These are phyloP conservation scores for Vitis rupestris DNA, from an alignment of 164 flowering plant genomes.

Conservation along the genomic window DNA sequence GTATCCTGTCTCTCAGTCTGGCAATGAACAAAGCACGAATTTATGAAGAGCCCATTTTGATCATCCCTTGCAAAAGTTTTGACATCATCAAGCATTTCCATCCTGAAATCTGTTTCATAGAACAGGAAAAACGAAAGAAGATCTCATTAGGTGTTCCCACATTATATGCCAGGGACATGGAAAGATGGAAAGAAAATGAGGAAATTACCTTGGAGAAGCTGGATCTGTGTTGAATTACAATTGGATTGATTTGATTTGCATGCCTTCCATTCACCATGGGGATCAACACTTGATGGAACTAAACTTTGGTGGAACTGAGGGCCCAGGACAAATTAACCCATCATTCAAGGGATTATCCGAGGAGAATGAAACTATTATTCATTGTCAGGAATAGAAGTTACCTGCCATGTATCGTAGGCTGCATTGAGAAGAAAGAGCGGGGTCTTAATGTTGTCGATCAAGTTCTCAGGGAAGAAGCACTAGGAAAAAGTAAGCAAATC, in stretches of 20 bases:
- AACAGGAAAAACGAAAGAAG: not conserved
- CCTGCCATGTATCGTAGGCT: slow-evolving; percentile 85
- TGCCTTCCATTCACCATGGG: slow-evolving; percentile 54
- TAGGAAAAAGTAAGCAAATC: slow-evolving; percentile 21
- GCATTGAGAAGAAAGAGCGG: slow-evolving; percentile 70
- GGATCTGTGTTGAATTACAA: slow-evolving; percentile 65
- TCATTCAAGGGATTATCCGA: not conserved
- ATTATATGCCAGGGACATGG: not conserved
- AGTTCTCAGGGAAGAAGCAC: slow-evolving; percentile 84
- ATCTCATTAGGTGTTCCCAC: not conserved
- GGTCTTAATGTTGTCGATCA: slow-evolving; percentile 46
- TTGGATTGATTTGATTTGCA: slow-evolving; percentile 58
- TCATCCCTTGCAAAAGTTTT: slow-evolving; percentile 38
- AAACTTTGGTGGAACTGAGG: slow-evolving; percentile 70
- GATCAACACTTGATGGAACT: slow-evolving; percentile 78
- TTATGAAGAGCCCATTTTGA: slow-evolving; percentile 79
- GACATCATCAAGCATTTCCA: slow-evolving; percentile 63
- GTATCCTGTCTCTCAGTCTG: slow-evolving; percentile 94
- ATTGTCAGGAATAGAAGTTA: slow-evolving; percentile 15
- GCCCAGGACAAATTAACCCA: slow-evolving; percentile 3
- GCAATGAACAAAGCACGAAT: slow-evolving; percentile 97
- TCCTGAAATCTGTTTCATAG: slow-evolving; percentile 68
- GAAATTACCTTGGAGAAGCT: slow-evolving; percentile 63
- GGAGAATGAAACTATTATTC: slow-evolving; percentile 9
- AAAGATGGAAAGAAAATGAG: not conserved